Percentiles rank a stretch among this genome's conserved stretches.
Evolutionary conservation across 345 rosid species (phyloP).

Genomic region (Populus simonii): DNA sequence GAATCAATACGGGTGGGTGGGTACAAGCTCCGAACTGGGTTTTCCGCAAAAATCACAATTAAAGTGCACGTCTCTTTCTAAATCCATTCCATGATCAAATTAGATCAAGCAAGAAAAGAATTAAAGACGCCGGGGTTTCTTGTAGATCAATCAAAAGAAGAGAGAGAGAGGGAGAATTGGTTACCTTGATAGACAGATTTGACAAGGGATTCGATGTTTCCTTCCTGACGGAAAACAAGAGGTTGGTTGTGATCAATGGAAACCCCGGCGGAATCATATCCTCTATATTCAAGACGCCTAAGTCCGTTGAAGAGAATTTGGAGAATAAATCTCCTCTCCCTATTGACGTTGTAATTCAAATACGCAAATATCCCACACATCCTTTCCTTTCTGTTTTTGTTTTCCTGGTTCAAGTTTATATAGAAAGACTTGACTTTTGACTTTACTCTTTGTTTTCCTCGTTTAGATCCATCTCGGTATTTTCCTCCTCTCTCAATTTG

Average conservation of each 20-base stretch:
- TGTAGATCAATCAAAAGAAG: too few relatives aligned
- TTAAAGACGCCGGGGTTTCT: too few relatives aligned
- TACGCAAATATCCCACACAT: conserved; percentile 99
- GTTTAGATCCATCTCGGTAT: too few relatives aligned
- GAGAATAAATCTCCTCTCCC: conserved; percentile 77
- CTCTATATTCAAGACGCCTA: conserved; percentile 92
- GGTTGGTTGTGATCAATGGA: conserved; percentile 56
- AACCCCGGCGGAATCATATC: conserved; percentile 93
- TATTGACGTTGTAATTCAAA: conserved; percentile 63
- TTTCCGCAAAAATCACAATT: too few relatives aligned
- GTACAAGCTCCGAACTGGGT: too few relatives aligned
- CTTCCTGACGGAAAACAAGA: conserved; percentile 83
- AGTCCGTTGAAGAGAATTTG: conserved; percentile 92
- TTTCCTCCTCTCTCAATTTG: too few relatives aligned
- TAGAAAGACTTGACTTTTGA: background rate
- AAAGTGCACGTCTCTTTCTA: too few relatives aligned
- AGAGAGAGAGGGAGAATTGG: background rate
- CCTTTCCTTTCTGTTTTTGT: background rate
- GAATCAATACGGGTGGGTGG: background rate
- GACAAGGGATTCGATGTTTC: conserved; percentile 95
- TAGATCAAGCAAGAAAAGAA: background rate
- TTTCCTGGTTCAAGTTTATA: background rate
- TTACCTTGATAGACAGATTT: conserved; percentile 81
- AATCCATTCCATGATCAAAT: background rate
- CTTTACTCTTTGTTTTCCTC: background rate